Evolutionary conservation across 371 early-diverging fungal genomes (phyloP).

Genomic region (Mucor circinelloides): DNA sequence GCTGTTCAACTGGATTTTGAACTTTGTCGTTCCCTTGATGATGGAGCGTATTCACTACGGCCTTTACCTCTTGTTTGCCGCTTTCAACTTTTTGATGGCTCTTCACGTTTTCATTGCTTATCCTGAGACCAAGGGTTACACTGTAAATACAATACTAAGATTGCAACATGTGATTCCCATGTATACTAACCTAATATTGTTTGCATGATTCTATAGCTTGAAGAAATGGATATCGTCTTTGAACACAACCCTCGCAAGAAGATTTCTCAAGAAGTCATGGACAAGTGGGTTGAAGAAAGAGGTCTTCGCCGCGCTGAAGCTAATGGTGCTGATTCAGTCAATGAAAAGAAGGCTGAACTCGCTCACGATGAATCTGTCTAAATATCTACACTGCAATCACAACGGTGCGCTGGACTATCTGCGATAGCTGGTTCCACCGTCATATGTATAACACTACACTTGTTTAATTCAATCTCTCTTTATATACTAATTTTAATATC

Average conservation of each 20-base stretch:
- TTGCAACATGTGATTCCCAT: background rate
- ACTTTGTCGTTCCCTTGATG: constrained; percentile 65
- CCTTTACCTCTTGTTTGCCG: constrained; percentile 68
- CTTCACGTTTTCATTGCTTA: constrained; percentile 65
- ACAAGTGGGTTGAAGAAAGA: constrained; percentile 24
- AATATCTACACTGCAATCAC: background rate
- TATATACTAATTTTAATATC: too few relatives aligned
- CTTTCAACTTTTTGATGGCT: constrained; percentile 42
- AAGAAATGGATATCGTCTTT: constrained; percentile 46
- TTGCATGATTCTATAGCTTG: constrained; percentile 26
- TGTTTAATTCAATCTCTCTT: too few relatives aligned
- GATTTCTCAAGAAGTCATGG: constrained; percentile 29
- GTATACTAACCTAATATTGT: background rate
- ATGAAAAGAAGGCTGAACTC: background rate
- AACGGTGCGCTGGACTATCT: background rate
- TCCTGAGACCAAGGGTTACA: constrained; percentile 61
- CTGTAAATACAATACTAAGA: constrained; percentile 20
- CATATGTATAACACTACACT: background rate
- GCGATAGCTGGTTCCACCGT: background rate
- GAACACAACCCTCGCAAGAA: constrained; percentile 38
- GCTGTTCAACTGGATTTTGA: constrained; percentile 76
- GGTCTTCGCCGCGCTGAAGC: constrained; percentile 15
- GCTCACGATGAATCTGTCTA: background rate
- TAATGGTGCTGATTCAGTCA: background rate
- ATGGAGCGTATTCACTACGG: constrained; percentile 62